Base-by-base conservation (phyloP, 208 protist genomes). In the Borovskyia barvae region DNA sequence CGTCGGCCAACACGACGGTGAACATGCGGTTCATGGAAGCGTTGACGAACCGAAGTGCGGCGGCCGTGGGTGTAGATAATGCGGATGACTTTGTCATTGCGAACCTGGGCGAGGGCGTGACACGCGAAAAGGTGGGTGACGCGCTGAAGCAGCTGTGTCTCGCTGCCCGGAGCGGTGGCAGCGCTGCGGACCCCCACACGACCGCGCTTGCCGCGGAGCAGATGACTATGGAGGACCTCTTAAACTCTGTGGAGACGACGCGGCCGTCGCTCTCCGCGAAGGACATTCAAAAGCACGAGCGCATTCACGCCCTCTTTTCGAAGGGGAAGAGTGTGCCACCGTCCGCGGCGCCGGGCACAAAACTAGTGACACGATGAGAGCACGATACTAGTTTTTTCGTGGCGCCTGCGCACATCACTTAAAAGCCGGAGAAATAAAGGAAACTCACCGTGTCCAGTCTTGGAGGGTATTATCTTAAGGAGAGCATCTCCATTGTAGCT, bases 221-320 rank as follows among this genome's bases (percentile, higher is more conserved):
- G 40, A 55, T 94, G 50, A 71, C 66, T 24, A 52, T 74, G 33
- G 76, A 75, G n/a, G 84, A 92, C 57, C 40, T 94, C 20, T 56
- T 55, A 41, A 42, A 55, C 40, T 78, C 87, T 30, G 47, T 91
- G 40, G 64, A 49, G 36, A 56, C 70, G 24, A 82, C 72, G 24
- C 70, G 85, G 8, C 82, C 85, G 19, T 87, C 82, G 33, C 66
- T 94, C 32, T 78, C 75, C 9, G 54, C 45, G 26, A 72, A 72
- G 45, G 84, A 94, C 59, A 75, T 94, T 54, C 49, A 56, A 11
- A 76, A 77, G 51, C 76, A 88, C 37, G 57, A 84, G 49, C 72
- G 82, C 62, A 91, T 94, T 37, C 84, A 90, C 64, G 64, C 43
- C 26, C 46, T 88, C 6, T 90, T 94, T 60, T 80, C 62, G 14